Evolutionary conservation across 345 rosid genomes (phyloP).

Genomic region (Microcos paniculata): DNA sequence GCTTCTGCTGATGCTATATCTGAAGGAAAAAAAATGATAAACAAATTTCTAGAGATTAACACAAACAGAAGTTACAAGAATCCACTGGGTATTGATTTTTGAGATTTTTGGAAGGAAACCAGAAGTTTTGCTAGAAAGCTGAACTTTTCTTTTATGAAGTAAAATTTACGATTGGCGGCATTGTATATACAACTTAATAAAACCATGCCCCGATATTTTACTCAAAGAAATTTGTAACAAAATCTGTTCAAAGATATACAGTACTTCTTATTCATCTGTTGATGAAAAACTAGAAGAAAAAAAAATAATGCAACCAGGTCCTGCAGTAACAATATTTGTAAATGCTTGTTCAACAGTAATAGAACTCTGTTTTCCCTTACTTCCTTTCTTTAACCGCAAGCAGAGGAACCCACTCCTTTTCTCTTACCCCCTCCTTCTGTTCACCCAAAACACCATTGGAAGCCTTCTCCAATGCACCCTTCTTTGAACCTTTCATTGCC

Average conservation of each 20-base stretch:
- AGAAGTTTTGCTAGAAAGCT: too few relatives aligned
- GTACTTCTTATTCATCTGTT: too few relatives aligned
- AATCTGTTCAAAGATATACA: too few relatives aligned
- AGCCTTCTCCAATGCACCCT: slow-evolving; percentile 12
- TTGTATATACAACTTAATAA: too few relatives aligned
- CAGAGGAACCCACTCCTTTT: slow-evolving; percentile 16
- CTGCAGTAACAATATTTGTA: not conserved
- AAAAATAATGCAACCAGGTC: not conserved
- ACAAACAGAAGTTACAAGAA: not conserved
- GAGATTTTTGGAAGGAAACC: too few relatives aligned
- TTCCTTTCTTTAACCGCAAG: not conserved
- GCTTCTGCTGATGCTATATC: too few relatives aligned
- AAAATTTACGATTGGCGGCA: not conserved
- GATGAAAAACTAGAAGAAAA: not conserved
- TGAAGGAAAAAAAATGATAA: too few relatives aligned
- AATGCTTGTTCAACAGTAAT: not conserved
- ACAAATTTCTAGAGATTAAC: too few relatives aligned
- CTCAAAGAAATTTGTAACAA: too few relatives aligned
- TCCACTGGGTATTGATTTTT: too few relatives aligned
- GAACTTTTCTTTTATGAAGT: too few relatives aligned
- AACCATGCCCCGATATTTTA: too few relatives aligned
- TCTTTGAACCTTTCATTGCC: slow-evolving; percentile 18
- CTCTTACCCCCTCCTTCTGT: slow-evolving; percentile 13
- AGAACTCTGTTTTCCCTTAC: not conserved
- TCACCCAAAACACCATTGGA: slow-evolving; percentile 12